Percentiles rank a stretch among this genome's conserved stretches.
Evolutionary conservation across 306 rosid genomes (phyloP).

Genomic region (Cucumis sativus): Cucumber_9930_V3 NC_026659.2:28589501-28590000

Average conservation of each 20-base stretch:
- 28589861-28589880: conserved; percentile 55
- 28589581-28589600: not conserved
- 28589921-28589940: not conserved
- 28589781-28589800: not conserved
- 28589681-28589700: conserved; percentile 30
- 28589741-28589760: conserved; percentile 3
- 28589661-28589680: conserved; percentile 67
- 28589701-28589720: conserved; percentile 1
- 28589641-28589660: conserved; percentile 52
- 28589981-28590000: not conserved
- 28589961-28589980: not conserved
- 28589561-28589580: not conserved
- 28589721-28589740: not conserved
- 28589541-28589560: not conserved
- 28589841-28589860: conserved; percentile 56
- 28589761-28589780: conserved; percentile 1
- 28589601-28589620: not conserved
- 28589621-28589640: conserved; percentile 58
- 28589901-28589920: conserved; percentile 24
- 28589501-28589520: not conserved
- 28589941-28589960: not conserved
- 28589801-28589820: conserved; percentile 8
- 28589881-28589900: conserved; percentile 22
- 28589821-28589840: conserved; percentile 15
- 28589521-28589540: not conserved